Evolutionary conservation across 805 yeast genomes (phyloP), one percentile per base, ranked within the genome.

Genomic region (Wilhelminamyces savonicus): DNA sequence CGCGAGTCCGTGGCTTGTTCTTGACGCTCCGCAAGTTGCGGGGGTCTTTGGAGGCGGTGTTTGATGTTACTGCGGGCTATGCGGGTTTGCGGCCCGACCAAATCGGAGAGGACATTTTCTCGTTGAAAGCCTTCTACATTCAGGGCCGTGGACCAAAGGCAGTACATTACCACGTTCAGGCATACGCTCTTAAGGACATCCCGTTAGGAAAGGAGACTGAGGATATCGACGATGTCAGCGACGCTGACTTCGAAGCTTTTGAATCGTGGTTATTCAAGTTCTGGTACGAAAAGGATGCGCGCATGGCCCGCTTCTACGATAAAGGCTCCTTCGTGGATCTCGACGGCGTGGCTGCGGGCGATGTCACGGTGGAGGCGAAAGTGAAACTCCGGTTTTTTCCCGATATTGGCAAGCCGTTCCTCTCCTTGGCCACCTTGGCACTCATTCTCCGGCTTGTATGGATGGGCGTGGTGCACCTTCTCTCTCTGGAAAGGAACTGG

Each of bases 41-140:
- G 13, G 52, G 62, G 7, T 60, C 79, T 4, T 67, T 75, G 10
- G 69, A 71, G 21, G 69, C 65, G 5, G 70, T 92, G 0, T 84
- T 86, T 48, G 97, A 92, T 55, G 56, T 84, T 21, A 85, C 98
- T 0, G 68, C 85, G 24, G 96, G 80, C 1, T 92, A 87, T 54
- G 67, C 79, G 4, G 95, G 87, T 9, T 76, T 84, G 27, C 56
- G 51, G 23, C 55, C 72, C 2, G 64, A 65, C 5, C 78, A 76
- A 36, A 81, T 70, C 48, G 95, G 95, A 2, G 96, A 92, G 52
- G 80, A 78, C 40, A 66, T 69, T 20, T 92, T 71, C 53, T 74
- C 86, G 2, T 62, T 92, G 31, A 64, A 67, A 31, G 63, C 69
- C 18, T 72, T 79, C 23, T 86, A 78, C 47, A 46, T 86, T 6